Conservation (phyloP, 306 rosid genomes). For the Lathyrus sativus region DNA sequence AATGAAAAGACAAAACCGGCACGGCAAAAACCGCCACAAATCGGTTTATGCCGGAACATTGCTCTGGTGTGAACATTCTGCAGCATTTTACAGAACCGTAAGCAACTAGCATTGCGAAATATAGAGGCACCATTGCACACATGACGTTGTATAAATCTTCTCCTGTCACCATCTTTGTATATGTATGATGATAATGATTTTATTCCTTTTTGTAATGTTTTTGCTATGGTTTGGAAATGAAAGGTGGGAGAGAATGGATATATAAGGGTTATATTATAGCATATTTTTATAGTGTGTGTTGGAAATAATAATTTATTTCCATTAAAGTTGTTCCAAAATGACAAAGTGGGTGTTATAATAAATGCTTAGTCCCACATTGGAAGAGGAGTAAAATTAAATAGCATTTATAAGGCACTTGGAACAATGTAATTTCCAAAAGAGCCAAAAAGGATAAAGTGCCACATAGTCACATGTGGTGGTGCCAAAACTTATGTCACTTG, state of each 20-base stretch:
- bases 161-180: slow-evolving; percentile 56
- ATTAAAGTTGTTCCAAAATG: too few relatives aligned
- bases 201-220: neutral
- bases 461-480: too few relatives aligned
- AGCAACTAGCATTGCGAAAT: slow-evolving; percentile 86
- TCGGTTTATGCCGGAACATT: slow-evolving; percentile 85
- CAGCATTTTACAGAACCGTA: slow-evolving; percentile 93
- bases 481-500: too few relatives aligned
- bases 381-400: too few relatives aligned
- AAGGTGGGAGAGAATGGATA: slow-evolving; percentile 2
- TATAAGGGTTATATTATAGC: neutral
- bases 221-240: neutral
- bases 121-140: slow-evolving; percentile 85
- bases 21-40: slow-evolving; percentile 94
- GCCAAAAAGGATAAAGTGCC: too few relatives aligned
- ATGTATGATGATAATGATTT: neutral
- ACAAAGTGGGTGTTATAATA: too few relatives aligned
- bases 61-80: slow-evolving; percentile 73
- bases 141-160: slow-evolving; percentile 88
- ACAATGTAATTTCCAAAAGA: too few relatives aligned
- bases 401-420: too few relatives aligned
- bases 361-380: too few relatives aligned
- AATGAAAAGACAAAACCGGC: slow-evolving; percentile 85
- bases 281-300: slow-evolving; percentile 13
- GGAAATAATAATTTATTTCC: too few relatives aligned